Evolutionary conservation across 352 stramenopile species (phyloP), one percentile per base, ranked within the genome.

Genomic region (Globisporangium parvum): DNA sequence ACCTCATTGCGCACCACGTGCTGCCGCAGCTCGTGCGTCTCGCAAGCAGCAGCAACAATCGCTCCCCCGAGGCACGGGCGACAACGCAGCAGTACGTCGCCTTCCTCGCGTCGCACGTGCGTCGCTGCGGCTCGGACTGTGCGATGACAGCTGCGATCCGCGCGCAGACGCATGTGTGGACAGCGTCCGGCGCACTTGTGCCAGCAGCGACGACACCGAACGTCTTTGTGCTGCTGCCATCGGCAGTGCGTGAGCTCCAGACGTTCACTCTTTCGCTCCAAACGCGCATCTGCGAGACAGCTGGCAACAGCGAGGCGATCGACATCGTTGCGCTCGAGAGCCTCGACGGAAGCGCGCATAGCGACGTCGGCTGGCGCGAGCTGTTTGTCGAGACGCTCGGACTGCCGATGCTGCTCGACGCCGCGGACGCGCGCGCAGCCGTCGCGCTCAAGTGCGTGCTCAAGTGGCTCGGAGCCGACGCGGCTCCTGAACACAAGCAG

Each of bases 1-100:
- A 93, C n/a, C 53, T 93, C 23, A 85, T 90, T 28, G 57, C 55
- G 0, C 80, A 85, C 46, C 69, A 91, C 46, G 67, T 93, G 5
- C 33, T 91, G 0, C 78, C 80, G 0, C 66, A 73, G 48, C 70
- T 89, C 53, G 33, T 61, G 10, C 28, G 37, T 8, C 18, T 57
- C 6, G 20, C 37, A 12, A 21, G 14, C 15, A 45, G 35, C 24
- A 9, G 39, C 15, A 17, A 3, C 4, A 14, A 18, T 14, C 24
- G 39, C 48, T 26, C 10, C 1, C 17, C n/a, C n/a, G 33, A 40
- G 26, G 11, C 18, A 6, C 47, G 37, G 24, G 12, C 6, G 15
- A 4, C 46, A 17, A 47, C 69, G 39, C 60, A 66, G 24, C 59
- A 71, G 40, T 75, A 70, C 54, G 67, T 66, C 33, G 54, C 20